Evolutionary conservation across 2,329 filamentous ascomycete species (phyloP).

Genomic region (Fusarium sp.): DNA sequence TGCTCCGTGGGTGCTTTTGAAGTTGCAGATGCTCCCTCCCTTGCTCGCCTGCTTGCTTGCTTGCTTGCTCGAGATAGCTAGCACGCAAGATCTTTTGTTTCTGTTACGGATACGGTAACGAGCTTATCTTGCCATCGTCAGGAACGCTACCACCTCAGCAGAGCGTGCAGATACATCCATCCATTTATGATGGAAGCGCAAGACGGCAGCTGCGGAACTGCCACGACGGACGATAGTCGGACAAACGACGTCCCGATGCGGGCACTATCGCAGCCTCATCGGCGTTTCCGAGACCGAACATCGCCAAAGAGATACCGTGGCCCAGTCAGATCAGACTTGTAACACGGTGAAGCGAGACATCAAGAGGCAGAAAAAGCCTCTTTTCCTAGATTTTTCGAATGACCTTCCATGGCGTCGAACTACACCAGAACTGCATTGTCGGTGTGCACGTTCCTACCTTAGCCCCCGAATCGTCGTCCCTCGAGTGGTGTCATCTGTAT

Average conservation of each 20-base stretch:
- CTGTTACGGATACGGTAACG: constrained; percentile 44
- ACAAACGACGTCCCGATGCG: constrained; percentile 13
- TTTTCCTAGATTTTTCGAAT: constrained; percentile 36
- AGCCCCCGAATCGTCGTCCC: constrained; percentile 40
- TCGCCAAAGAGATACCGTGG: constrained; percentile 16
- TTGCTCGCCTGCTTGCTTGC: constrained; percentile 17
- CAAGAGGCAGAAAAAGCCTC: constrained; percentile 25
- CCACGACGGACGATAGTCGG: constrained; percentile 1
- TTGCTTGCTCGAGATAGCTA: constrained; percentile 36
- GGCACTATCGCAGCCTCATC: constrained; percentile 38
- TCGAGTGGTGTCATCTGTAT: constrained; percentile 33
- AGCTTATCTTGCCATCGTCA: constrained; percentile 44
- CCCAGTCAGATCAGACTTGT: constrained; percentile 14
- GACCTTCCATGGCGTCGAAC: constrained; percentile 38
- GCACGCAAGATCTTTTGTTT: constrained; percentile 46
- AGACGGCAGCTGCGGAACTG: constrained; percentile 20
- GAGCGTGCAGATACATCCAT: constrained; percentile 27
- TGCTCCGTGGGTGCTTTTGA: constrained; percentile 11
- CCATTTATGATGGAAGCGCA: constrained; percentile 1
- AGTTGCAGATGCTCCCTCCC: constrained; percentile 15
- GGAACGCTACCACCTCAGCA: constrained; percentile 25
- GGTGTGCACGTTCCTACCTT: constrained; percentile 44
- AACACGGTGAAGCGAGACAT: constrained; percentile 21
- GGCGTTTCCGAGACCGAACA: constrained; percentile 39
- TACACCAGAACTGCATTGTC: constrained; percentile 29